Percentiles rank a stretch among this genome's conserved stretches.
Conservation (phyloP, 345 rosid species). For the Turritis glabra region DNA sequence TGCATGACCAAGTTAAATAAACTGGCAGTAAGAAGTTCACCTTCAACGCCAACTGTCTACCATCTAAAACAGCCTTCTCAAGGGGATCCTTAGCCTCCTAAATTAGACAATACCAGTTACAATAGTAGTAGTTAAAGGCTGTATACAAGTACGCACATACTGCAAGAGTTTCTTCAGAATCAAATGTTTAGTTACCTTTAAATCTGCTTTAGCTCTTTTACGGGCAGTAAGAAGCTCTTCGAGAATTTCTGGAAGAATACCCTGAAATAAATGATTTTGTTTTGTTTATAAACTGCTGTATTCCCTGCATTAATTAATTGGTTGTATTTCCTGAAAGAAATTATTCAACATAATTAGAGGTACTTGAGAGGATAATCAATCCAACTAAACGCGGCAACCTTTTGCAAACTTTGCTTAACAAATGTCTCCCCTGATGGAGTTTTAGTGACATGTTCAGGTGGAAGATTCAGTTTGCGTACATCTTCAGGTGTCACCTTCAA, state of each 20-base stretch:
- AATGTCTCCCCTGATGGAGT: slow-evolving; percentile 95
- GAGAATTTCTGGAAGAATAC: slow-evolving; percentile 98
- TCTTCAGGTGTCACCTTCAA: slow-evolving; percentile 87
- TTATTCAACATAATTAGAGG: neutral
- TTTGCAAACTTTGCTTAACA: slow-evolving; percentile 83
- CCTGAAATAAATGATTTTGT: slow-evolving; percentile 49
- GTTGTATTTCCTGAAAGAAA: slow-evolving; percentile 14
- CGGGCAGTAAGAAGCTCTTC: slow-evolving; percentile 93
- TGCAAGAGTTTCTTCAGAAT: slow-evolving; percentile 8
- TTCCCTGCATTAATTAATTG: neutral
- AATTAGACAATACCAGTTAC: slow-evolving; percentile 28
- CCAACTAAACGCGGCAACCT: slow-evolving; percentile 48
- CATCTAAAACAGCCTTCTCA: slow-evolving; percentile 96
- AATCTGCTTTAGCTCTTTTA: slow-evolving; percentile 92
- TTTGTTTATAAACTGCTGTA: slow-evolving; percentile 13
- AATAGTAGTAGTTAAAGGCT: slow-evolving; percentile 2
- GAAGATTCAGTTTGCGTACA: slow-evolving; percentile 75
- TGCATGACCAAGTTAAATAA: slow-evolving; percentile 7
- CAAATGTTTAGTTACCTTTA: slow-evolving; percentile 58
- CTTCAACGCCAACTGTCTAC: slow-evolving; percentile 94
- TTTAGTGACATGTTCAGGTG: slow-evolving; percentile 77
- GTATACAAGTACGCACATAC: slow-evolving; percentile 14
- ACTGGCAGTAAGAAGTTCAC: slow-evolving; percentile 40
- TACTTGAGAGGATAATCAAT: neutral
- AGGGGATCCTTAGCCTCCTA: slow-evolving; percentile 97